Evolutionary conservation across 441 rosid species (phyloP).

Genomic region (Capsella rubella): DNA sequence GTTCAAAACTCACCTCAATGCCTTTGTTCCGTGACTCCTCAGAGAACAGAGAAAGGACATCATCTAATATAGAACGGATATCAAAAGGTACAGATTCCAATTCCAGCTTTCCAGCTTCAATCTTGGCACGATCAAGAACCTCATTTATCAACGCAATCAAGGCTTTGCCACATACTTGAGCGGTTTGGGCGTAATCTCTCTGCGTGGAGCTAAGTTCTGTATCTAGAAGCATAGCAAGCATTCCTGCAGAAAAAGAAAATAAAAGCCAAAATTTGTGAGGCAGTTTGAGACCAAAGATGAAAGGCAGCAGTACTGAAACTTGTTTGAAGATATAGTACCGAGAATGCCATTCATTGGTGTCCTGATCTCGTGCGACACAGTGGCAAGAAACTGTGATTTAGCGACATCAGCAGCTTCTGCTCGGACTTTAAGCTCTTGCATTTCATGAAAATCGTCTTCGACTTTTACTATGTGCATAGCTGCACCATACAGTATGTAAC

Average conservation of each 20-base stretch:
- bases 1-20: slow-evolving; percentile 67
- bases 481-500: slow-evolving; percentile 81
- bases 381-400: slow-evolving; percentile 95
- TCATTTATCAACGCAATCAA: slow-evolving; percentile 92
- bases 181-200: slow-evolving; percentile 93
- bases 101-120: slow-evolving; percentile 94
- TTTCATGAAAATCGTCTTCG: slow-evolving; percentile 85
- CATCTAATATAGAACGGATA: slow-evolving; percentile 84
- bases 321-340: slow-evolving; percentile 50
- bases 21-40: slow-evolving; percentile 90
- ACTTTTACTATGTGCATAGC: slow-evolving; percentile 82
- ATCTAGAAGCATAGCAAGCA: slow-evolving; percentile 89
- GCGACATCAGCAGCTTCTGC: slow-evolving; percentile 99
- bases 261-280: slow-evolving; percentile 13
- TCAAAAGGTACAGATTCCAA: slow-evolving; percentile 83
- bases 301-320: background rate
- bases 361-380: slow-evolving; percentile 95
- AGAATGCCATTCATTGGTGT: slow-evolving; percentile 99
- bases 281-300: slow-evolving; percentile 1
- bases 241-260: slow-evolving; percentile 52
- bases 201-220: slow-evolving; percentile 90
- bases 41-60: slow-evolving; percentile 91
- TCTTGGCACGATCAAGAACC: slow-evolving; percentile 98
- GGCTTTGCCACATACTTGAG: slow-evolving; percentile 95
- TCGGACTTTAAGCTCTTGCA: slow-evolving; percentile 78